Evolutionary conservation across 2,329 filamentous ascomycete genomes (phyloP).

Genomic region (Metarhizium brunneum): DNA sequence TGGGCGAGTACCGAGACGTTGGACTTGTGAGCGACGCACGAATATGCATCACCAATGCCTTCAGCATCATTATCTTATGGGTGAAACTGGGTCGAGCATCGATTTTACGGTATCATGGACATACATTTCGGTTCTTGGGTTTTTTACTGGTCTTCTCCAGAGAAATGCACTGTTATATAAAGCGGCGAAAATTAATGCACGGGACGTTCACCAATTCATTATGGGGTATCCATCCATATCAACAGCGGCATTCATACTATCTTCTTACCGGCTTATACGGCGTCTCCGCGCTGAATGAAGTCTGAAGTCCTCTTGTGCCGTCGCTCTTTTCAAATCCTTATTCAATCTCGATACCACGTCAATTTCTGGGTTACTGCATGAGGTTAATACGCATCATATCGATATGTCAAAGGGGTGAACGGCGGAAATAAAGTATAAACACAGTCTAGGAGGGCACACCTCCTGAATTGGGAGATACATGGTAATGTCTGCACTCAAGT

Average conservation of each 20-base stretch:
- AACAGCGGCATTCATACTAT: slow-evolving; percentile 3
- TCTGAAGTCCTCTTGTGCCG: background rate
- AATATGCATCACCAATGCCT: background rate
- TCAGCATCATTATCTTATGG: background rate
- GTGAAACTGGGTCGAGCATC: background rate
- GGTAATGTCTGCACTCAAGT: background rate
- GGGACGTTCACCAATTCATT: background rate
- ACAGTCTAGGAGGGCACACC: background rate
- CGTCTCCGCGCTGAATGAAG: background rate
- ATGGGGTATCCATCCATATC: background rate
- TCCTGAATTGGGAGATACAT: background rate
- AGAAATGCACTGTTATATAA: background rate
- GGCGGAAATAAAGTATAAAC: background rate
- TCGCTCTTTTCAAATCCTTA: background rate
- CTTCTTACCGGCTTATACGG: background rate
- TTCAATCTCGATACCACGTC: background rate
- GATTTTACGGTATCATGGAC: background rate
- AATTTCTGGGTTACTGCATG: slow-evolving; percentile 8
- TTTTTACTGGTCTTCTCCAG: background rate
- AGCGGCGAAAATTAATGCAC: background rate
- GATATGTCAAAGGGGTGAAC: background rate
- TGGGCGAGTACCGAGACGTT: slow-evolving; percentile 6
- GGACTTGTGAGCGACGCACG: slow-evolving; percentile 1
- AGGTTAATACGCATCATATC: slow-evolving; percentile 1
- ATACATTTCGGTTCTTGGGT: background rate